Evolutionary conservation across 352 stramenopile species (phyloP), one percentile per base, ranked within the genome.

Genomic region (Pilasporangium apinafurcum): DNA sequence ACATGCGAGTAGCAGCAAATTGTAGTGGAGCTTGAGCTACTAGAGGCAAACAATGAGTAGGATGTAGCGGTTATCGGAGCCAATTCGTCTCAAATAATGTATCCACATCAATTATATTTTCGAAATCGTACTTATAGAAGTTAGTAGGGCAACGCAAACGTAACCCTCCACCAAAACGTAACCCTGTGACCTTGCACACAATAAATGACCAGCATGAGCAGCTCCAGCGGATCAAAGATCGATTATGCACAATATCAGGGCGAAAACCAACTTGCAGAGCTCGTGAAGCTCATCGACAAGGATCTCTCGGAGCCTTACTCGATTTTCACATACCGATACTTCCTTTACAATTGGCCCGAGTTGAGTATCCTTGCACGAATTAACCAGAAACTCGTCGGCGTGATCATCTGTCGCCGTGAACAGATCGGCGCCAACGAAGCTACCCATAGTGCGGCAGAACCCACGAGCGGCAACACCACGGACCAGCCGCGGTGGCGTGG

Each of bases 271-370:
- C 75, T 98, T 20, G 68, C 67, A 16, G 84, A 95, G 59, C 85
- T 98, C 14, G 92, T 97, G 55, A 83, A 82, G 48, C 80, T 97
- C 37, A 95, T 98, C 42, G 86, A 96, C 59, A 95, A 95, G 62
- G 92, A 98, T 48, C 70, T 98, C 25, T 96, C 81, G 3, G 92
- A 98, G 64, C 92, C 92, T 8, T 98, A 98, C 68, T 96, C 86
- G 21, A 90, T 98, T 48, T 98, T 97, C 68, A 98, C 92, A 40
- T 98, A 98, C 65, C 81, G 92, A n/a, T 98, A 97, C 59, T 98
- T 98, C 57, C 68, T 98, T 37, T 92, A 92, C 64, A 96, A 95
- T 56, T 98, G 91, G 91, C 92, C 92, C 14, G 67, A 96, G 38
- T 68, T 97, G 35, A 97, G 88, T 42, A 70, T 97, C 32, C 59